A percentile compares a stretch with the other conserved stretches of the same genome.
Conservation (phyloP, 495 filamentous ascomycete species). For the Talaromyces borbonicus region DNA sequence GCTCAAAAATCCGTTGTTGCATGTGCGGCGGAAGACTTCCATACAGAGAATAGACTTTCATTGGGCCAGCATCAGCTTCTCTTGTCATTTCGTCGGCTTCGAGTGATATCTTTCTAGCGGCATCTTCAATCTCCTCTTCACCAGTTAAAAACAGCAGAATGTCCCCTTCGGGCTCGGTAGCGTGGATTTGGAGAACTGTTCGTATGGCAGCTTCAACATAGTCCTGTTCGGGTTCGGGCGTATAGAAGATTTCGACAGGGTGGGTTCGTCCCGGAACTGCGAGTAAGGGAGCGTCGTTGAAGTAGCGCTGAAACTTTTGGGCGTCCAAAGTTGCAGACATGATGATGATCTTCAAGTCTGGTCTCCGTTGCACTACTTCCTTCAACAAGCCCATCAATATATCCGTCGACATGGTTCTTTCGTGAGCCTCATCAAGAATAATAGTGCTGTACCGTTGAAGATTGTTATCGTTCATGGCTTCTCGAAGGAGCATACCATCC, state of each 20-base stretch:
- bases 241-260: conserved; percentile 98
- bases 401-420: conserved; percentile 90
- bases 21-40: conserved; percentile 84
- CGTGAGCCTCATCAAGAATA: conserved; percentile 97
- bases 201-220: conserved; percentile 93
- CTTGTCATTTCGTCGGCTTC: conserved; percentile 86
- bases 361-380: conserved; percentile 64
- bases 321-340: conserved; percentile 98
- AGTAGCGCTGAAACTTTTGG: conserved; percentile 97
- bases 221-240: conserved; percentile 88
- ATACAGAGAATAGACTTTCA: conserved; percentile 89
- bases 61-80: conserved; percentile 81
- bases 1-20: conserved; percentile 92
- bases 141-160: conserved; percentile 94
- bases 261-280: conserved; percentile 93
- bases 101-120: conserved; percentile 77
- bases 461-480: conserved; percentile 95
- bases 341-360: conserved; percentile 92
- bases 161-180: conserved; percentile 84
- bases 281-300: conserved; percentile 84
- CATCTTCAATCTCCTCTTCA: conserved; percentile 98
- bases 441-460: conserved; percentile 91
- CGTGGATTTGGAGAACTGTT: conserved; percentile 94
- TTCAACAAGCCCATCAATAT: conserved; percentile 94
- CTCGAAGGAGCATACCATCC: conserved; percentile 95